These are phyloP conservation scores for Cercospora zeae-maydis DNA, from an alignment of 2,329 filamentous ascomycete species.

Conservation along the genomic window DNA sequence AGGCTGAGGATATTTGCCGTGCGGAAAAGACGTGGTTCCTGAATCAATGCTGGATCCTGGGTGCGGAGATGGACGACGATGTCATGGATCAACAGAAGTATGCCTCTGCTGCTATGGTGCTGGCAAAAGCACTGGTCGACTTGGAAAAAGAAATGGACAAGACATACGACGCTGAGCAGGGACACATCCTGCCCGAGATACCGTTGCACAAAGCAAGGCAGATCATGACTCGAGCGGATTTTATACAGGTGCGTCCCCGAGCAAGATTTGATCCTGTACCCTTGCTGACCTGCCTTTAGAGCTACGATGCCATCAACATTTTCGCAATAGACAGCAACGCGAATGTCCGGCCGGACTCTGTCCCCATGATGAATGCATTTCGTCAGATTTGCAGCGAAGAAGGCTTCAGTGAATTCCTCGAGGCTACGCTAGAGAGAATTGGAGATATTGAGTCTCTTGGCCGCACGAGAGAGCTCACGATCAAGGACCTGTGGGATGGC, in stretches of 20 bases:
- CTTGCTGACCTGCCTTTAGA: constrained; percentile 44
- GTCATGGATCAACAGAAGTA: constrained; percentile 98
- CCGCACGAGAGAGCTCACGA: constrained; percentile 87
- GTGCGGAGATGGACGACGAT: constrained; percentile 82
- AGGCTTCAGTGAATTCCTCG: constrained; percentile 78
- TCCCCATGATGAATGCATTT: constrained; percentile 95
- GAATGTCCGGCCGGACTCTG: constrained; percentile 84
- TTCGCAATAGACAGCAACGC: constrained; percentile 89
- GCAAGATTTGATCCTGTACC: background rate
- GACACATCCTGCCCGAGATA: constrained; percentile 75
- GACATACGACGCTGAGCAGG: constrained; percentile 62
- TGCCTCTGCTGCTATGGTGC: constrained; percentile 87
- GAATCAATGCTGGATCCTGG: constrained; percentile 75
- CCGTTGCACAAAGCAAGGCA: constrained; percentile 79
- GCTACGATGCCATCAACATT: constrained; percentile 88
- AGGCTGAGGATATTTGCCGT: constrained; percentile 68
- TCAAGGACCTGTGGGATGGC: constrained; percentile 86
- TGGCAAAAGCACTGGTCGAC: constrained; percentile 88
- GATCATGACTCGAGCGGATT: constrained; percentile 94
- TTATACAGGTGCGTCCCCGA: constrained; percentile 54
- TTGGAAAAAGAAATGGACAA: constrained; percentile 61
- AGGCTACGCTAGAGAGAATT: constrained; percentile 80
- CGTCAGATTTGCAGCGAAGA: constrained; percentile 71
- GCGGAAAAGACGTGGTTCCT: constrained; percentile 75
- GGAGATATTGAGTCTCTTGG: constrained; percentile 89